Base-by-base conservation (phyloP, 2,329 filamentous ascomycete genomes). In the Pseudonectria foliicola region DNA sequence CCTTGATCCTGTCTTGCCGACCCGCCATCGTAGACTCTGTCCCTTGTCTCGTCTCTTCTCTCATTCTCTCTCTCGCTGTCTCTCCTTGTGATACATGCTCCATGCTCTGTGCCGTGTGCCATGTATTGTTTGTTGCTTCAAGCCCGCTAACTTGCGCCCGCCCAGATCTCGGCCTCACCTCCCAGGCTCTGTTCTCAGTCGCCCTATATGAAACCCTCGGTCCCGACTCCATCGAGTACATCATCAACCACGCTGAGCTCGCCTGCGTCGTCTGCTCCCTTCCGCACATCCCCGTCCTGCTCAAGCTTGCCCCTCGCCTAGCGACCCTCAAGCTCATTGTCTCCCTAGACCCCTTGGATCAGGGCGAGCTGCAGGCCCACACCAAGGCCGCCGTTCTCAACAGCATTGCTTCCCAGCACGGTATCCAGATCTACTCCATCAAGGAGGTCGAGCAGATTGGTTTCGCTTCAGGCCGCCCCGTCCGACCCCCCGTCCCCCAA, bases 201-300 rank as follows among this genome's bases (percentile, higher is more conserved):
- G 95, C 90, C 5, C 81, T 98, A 33, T 98, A 98, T 68, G 92
- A 96, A 62, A 95, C 90, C 10, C 76, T 98, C 5, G 90, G 90
- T 8, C 82, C 90, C 10, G 86, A 95, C 48, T 78, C 89, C 3
- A 89, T 85, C 38, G 88, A 96, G 64, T 96, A 85, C 66, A 95
- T 98, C 61, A 83, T 96, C 66, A 93, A 93, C 62, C 90, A 96
- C 59, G 78, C 87, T 35, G 73, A 80, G 43, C 67, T 96, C 37
- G 62, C 71, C 39, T 85, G 80, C 52, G 77, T 96, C 26, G 79
- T 83, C 43, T 81, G 85, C 39, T 88, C 85, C 18, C 68, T 95
- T 29, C 77, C 79, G 28, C 89, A 95, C 54, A 80, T 95, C 34
- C 80, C 87, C 2, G 76, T 79, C 12, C 73, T 95, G 35, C 70